A percentile compares a stretch with the other conserved stretches of the same genome.
Conservation (phyloP, 2,329 filamentous ascomycete species). For the Beauveria rudraprayagi region DNA sequence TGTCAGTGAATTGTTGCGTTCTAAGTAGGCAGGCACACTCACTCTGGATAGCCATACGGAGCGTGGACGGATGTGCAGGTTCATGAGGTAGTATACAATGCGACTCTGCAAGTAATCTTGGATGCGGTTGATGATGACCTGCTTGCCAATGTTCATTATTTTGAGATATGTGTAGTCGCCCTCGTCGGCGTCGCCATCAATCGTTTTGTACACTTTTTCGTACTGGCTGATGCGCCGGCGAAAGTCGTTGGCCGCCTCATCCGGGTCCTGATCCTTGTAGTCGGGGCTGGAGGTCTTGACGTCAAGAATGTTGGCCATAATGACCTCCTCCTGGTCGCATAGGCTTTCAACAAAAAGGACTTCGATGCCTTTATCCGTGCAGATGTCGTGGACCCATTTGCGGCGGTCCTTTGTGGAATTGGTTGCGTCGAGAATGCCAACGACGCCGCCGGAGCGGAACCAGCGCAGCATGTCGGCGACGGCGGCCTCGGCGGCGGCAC, state of each 20-base stretch:
- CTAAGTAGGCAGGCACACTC: conserved; percentile 27
- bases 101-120: conserved; percentile 94
- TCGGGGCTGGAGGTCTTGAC: conserved; percentile 96
- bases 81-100: conserved; percentile 97
- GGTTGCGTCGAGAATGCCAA: conserved; percentile 92
- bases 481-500: conserved; percentile 83
- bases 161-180: conserved; percentile 88
- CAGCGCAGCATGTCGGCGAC: conserved; percentile 90
- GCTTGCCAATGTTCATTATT: conserved; percentile 90
- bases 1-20: not conserved
- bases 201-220: conserved; percentile 91
- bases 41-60: conserved; percentile 95
- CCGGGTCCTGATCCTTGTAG: conserved; percentile 89
- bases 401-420: conserved; percentile 89
- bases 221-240: conserved; percentile 92
- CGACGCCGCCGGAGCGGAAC: conserved; percentile 75
- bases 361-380: conserved; percentile 68
- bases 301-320: conserved; percentile 96
- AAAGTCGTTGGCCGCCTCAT: conserved; percentile 84
- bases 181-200: conserved; percentile 74
- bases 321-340: conserved; percentile 89
- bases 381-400: conserved; percentile 82
- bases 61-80: conserved; percentile 91
- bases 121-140: conserved; percentile 97
- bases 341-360: conserved; percentile 95